Evolutionary conservation across 495 filamentous ascomycete genomes (phyloP).

Genomic region (Penicillium alfredii): DNA sequence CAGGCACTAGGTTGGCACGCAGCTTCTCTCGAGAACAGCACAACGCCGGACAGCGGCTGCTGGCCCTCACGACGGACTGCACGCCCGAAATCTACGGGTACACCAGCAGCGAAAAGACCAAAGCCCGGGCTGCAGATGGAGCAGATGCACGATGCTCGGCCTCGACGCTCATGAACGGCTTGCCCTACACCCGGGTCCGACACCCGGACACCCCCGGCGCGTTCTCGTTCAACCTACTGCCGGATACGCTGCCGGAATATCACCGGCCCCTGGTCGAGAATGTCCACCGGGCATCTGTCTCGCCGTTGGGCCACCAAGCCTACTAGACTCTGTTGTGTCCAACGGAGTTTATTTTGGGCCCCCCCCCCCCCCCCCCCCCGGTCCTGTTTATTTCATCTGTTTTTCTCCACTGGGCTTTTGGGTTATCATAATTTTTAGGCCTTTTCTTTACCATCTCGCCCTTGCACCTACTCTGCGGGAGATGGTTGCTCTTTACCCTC

Average conservation of each 20-base stretch:
- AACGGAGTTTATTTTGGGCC: no score
- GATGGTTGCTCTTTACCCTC: no score
- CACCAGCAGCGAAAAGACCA: constrained; percentile 26
- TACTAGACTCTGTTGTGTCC: no score
- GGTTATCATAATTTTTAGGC: no score
- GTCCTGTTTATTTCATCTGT: no score
- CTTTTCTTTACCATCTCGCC: no score
- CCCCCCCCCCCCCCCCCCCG: no score
- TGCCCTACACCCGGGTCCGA: constrained; percentile 33
- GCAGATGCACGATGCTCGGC: constrained; percentile 8
- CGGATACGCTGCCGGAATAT: constrained; percentile 19
- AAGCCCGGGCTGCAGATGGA: constrained; percentile 12
- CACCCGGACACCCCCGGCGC: constrained; percentile 13
- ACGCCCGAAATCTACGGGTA: constrained; percentile 33
- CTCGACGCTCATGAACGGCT: constrained; percentile 30
- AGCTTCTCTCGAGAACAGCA: constrained; percentile 18
- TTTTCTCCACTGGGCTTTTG: no score
- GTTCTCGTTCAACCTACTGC: constrained; percentile 9
- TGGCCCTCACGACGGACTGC: constrained; percentile 18
- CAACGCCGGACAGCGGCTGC: constrained; percentile 13
- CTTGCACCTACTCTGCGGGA: no score
- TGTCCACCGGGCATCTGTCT: constrained; percentile 19
- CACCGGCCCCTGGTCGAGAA: constrained; percentile 16
- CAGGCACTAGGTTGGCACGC: constrained; percentile 12
- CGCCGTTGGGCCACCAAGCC: constrained; percentile 24